Evolutionary conservation across 2,329 filamentous ascomycete species (phyloP).

Genomic region (Calonectria pteridis): DNA sequence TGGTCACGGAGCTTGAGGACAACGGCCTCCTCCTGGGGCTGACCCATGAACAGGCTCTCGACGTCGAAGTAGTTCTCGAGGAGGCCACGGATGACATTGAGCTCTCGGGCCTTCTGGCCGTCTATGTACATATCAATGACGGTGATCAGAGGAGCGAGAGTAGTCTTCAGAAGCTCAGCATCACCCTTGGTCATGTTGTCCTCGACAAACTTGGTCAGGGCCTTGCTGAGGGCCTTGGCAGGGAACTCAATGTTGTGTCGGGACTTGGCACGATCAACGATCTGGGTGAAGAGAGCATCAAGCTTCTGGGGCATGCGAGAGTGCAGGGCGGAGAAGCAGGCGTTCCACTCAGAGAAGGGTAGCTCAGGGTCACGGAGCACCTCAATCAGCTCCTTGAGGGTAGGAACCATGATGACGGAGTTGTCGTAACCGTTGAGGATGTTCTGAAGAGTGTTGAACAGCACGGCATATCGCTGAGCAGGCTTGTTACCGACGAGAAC

Average conservation of each 20-base stretch:
- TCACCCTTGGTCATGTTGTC: conserved; percentile 83
- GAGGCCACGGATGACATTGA: conserved; percentile 82
- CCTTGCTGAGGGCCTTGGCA: conserved; percentile 86
- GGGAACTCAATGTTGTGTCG: conserved; percentile 86
- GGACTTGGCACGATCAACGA: conserved; percentile 85
- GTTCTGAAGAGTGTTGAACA: conserved; percentile 83
- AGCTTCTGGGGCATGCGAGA: conserved; percentile 97
- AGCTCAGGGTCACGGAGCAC: conserved; percentile 91
- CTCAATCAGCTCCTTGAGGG: conserved; percentile 88
- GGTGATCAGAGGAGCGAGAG: conserved; percentile 80
- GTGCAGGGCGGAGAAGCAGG: conserved; percentile 96
- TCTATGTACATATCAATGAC: conserved; percentile 87
- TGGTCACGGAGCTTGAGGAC: conserved; percentile 94
- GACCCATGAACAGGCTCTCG: conserved; percentile 88
- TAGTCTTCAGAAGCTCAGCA: conserved; percentile 77
- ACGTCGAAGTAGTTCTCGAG: conserved; percentile 85
- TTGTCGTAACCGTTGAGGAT: conserved; percentile 97
- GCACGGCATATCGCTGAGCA: conserved; percentile 84
- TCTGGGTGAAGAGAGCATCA: conserved; percentile 82
- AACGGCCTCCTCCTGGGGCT: conserved; percentile 93
- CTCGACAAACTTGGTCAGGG: conserved; percentile 88
- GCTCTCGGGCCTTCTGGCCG: conserved; percentile 91
- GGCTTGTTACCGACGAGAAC: conserved; percentile 92
- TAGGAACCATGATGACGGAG: conserved; percentile 92
- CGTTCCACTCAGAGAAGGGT: conserved; percentile 96